Conservation (phyloP, 257 asterid species). For the Solanum sitiens region DNA sequence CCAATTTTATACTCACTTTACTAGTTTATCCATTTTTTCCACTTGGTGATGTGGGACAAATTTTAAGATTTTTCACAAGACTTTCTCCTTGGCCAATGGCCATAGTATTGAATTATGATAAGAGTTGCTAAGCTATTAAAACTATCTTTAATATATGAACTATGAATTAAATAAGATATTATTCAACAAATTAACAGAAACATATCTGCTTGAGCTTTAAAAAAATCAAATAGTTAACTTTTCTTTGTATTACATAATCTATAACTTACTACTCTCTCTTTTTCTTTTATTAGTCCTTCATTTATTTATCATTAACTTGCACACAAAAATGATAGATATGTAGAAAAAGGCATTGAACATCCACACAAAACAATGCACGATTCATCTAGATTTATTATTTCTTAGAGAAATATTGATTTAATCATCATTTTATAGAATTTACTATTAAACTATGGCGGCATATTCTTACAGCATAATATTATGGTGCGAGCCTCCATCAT, state of each 20-base stretch:
- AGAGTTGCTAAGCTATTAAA: background rate
- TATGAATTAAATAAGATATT: background rate
- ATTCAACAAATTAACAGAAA: background rate
- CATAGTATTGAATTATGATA: background rate
- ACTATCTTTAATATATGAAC: background rate
- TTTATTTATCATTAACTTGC: background rate
- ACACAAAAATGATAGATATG: background rate
- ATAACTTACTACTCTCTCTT: background rate
- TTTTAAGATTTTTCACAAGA: background rate
- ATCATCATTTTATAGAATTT: background rate
- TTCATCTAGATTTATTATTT: background rate
- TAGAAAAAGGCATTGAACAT: background rate
- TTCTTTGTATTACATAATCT: background rate
- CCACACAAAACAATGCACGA: background rate
- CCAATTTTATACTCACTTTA: background rate
- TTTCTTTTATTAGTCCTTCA: background rate
- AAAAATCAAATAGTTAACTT: background rate
- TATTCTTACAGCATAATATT: background rate
- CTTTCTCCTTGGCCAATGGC: background rate
- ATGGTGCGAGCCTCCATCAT: background rate
- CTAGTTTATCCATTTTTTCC: background rate
- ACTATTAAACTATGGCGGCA: background rate
- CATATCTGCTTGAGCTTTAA: background rate
- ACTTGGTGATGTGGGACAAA: background rate
- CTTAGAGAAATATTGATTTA: background rate